Evolutionary conservation across 2,329 filamentous ascomycete species (phyloP).

Genomic region (Epicoccum nigrum): DNA sequence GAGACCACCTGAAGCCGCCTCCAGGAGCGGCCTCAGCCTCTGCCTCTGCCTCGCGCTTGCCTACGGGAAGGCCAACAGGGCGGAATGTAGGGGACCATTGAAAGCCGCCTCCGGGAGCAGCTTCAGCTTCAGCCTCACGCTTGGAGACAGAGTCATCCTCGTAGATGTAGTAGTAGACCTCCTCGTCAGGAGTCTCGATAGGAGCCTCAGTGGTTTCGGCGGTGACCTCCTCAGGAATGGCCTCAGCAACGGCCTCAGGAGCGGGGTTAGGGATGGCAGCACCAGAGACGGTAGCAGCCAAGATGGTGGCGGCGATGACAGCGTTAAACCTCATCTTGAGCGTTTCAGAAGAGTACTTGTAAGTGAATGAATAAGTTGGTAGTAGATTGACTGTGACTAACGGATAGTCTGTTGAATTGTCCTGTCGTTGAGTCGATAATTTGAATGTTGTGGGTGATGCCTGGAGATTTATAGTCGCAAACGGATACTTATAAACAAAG

Average conservation of each 20-base stretch:
- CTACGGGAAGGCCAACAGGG: constrained; percentile 23
- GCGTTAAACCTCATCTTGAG: constrained; percentile 58
- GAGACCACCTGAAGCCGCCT: not conserved
- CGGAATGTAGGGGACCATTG: constrained; percentile 3
- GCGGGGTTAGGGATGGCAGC: constrained; percentile 35
- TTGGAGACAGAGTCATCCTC: constrained; percentile 8
- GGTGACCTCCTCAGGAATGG: not conserved
- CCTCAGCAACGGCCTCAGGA: constrained; percentile 27
- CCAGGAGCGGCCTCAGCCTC: constrained; percentile 23
- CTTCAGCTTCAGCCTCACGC: constrained; percentile 35
- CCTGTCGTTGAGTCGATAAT: constrained; percentile 7
- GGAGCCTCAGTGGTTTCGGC: not conserved
- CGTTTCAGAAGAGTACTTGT: constrained; percentile 21
- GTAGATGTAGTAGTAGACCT: not conserved
- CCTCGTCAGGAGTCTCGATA: constrained; percentile 6
- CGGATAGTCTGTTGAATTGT: constrained; percentile 13
- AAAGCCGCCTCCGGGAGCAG: constrained; percentile 15
- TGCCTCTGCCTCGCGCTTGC: constrained; percentile 23
- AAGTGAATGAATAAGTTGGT: constrained; percentile 18
- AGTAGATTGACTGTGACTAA: constrained; percentile 18
- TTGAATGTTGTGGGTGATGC: constrained; percentile 16
- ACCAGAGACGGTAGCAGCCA: constrained; percentile 50
- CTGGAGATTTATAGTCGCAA: constrained; percentile 5
- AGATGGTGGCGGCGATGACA: constrained; percentile 48
- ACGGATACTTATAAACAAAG: constrained; percentile 7